Conservation (phyloP, 805 yeast species). For the Starmerella potacharoeniae region DNA sequence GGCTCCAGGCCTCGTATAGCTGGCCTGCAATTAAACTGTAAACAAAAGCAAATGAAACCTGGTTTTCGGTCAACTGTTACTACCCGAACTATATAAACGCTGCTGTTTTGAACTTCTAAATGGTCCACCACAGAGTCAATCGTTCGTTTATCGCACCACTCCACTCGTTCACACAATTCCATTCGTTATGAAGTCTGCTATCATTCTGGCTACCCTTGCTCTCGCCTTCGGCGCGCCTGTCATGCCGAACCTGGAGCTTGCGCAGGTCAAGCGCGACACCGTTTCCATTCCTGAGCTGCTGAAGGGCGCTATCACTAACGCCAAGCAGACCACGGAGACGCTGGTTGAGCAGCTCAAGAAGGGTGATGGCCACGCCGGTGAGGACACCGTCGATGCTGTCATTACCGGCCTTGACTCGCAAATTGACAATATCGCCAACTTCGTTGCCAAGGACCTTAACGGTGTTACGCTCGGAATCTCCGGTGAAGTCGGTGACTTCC, state of each 20-base stretch:
- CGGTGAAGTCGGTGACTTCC: constrained; percentile 21
- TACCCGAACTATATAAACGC: neutral
- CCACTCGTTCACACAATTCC: constrained; percentile 10
- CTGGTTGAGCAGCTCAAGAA: constrained; percentile 15
- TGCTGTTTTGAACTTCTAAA: neutral
- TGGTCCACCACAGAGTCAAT: constrained; percentile 1
- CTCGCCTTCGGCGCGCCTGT: constrained; percentile 17
- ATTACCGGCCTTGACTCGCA: constrained; percentile 27
- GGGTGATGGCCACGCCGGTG: constrained; percentile 11
- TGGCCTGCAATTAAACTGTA: neutral
- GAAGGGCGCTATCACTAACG: constrained; percentile 18
- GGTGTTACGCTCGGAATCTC: constrained; percentile 23
- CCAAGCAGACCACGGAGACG: constrained; percentile 19
- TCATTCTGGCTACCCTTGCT: constrained; percentile 17
- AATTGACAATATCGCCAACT: constrained; percentile 25
- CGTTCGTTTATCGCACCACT: neutral
- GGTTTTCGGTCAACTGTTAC: neutral
- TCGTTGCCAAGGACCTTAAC: constrained; percentile 13
- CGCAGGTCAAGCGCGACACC: neutral
- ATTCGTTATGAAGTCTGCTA: constrained; percentile 10
- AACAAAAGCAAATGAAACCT: neutral
- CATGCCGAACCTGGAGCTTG: neutral
- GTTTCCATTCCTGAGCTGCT: constrained; percentile 12
- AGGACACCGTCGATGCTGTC: constrained; percentile 19
- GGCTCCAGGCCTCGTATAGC: neutral